These are phyloP conservation scores for Solanum hybrid DNA, from an alignment of 305 asterid genomes.

Conservation along the genomic window DNA sequence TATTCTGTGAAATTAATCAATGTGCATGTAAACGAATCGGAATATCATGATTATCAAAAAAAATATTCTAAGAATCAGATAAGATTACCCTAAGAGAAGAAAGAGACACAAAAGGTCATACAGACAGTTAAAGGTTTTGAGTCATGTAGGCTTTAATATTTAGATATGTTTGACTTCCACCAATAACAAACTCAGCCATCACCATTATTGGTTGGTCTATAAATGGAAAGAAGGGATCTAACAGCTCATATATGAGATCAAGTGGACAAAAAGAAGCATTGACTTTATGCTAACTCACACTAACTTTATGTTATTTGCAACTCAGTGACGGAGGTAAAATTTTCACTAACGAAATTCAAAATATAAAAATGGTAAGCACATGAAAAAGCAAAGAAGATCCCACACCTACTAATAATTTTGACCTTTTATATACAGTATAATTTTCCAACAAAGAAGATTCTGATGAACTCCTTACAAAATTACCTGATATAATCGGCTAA, in stretches of 20 bases:
- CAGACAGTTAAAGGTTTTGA: not conserved
- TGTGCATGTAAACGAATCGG: fast-evolving
- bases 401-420: not conserved
- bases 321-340: not conserved
- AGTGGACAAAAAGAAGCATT: not conserved
- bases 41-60: not conserved
- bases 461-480: not conserved
- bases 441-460: not conserved
- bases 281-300: not conserved
- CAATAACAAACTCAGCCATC: not conserved
- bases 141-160: not conserved
- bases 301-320: not conserved
- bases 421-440: not conserved
- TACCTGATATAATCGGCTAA: not conserved
- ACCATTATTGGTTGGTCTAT: conserved; percentile 6
- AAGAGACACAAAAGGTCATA: not conserved
- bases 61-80: not conserved
- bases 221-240: conserved; percentile 4
- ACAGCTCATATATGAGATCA: not conserved
- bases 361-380: not conserved
- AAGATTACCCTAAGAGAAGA: not conserved
- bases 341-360: not conserved
- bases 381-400: not conserved
- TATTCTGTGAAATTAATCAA: not conserved
- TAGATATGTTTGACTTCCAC: not conserved